Percentiles rank a stretch among this genome's conserved stretches.
phyloP scores from a whole-genome alignment of 768 basidiomycete genomes.

The Phaeotremella fagi region DNA sequence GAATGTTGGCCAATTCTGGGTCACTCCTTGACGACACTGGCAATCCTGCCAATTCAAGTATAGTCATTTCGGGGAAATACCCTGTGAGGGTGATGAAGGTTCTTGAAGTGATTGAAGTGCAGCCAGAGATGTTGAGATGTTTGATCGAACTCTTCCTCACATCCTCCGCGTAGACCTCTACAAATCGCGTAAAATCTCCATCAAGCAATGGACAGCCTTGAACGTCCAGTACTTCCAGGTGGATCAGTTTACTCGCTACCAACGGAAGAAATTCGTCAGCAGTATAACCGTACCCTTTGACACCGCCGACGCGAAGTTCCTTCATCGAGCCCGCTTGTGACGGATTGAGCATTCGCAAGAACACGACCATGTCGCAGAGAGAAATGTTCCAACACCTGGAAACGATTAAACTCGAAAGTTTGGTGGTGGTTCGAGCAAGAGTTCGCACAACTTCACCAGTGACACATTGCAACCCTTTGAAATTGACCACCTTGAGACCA shows the following conservation, averaged over 20 bases:
- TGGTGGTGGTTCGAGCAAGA: slow-evolving; percentile 59
- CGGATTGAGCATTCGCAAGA: slow-evolving; percentile 51
- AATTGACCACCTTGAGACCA: slow-evolving; percentile 56
- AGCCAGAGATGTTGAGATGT: slow-evolving; percentile 69
- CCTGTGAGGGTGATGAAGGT: slow-evolving; percentile 69
- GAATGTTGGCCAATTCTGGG: slow-evolving; percentile 51
- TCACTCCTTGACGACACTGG: slow-evolving; percentile 65
- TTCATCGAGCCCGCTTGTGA: slow-evolving; percentile 51
- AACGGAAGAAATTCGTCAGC: slow-evolving; percentile 61
- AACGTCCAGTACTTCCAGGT: slow-evolving; percentile 73
- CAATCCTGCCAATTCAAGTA: slow-evolving; percentile 73
- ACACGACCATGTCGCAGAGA: slow-evolving; percentile 38
- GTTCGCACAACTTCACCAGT: slow-evolving; percentile 70
- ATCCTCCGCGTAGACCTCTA: slow-evolving; percentile 65
- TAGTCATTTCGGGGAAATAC: slow-evolving; percentile 66
- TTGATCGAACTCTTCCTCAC: slow-evolving; percentile 66
- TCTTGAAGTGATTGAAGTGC: slow-evolving; percentile 65
- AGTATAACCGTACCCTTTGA: slow-evolving; percentile 54
- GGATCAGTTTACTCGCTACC: slow-evolving; percentile 65
- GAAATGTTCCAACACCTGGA: slow-evolving; percentile 67
- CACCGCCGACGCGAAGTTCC: slow-evolving; percentile 63
- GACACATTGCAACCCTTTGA: slow-evolving; percentile 66
- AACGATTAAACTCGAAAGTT: slow-evolving; percentile 62
- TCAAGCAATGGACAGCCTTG: slow-evolving; percentile 71
- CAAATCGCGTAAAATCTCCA: slow-evolving; percentile 14